Conservation (phyloP, 257 asterid genomes). For the Rehmannia glutinosa region DNA sequence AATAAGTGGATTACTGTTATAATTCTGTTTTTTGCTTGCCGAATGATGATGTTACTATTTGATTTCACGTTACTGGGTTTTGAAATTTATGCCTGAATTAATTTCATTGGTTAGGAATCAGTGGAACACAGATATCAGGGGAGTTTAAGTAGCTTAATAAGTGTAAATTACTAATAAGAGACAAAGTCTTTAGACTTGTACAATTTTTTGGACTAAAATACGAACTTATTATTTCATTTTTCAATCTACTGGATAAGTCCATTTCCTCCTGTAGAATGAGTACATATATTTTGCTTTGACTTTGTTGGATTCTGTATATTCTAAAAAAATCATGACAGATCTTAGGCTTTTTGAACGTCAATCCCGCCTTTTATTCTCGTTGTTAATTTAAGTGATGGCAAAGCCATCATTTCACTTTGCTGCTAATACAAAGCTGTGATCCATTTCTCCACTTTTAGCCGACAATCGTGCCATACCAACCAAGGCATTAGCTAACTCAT, state of each 20-base stretch:
- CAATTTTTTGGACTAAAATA: no score
- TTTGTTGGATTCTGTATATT: no score
- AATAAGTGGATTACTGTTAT: neutral
- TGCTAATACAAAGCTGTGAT: slow-evolving; percentile 26
- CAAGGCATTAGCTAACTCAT: neutral
- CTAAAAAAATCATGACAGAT: no score
- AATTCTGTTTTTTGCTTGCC: neutral
- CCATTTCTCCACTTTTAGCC: slow-evolving; percentile 30
- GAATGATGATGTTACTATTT: neutral
- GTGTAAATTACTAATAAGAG: no score
- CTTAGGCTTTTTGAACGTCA: slow-evolving; percentile 24
- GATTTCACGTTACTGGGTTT: neutral
- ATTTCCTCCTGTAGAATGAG: no score
- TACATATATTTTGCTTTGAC: no score
- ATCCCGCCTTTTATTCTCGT: slow-evolving; percentile 29
- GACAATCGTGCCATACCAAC: slow-evolving; percentile 15
- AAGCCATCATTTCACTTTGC: slow-evolving; percentile 16
- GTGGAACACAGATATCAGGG: no score
- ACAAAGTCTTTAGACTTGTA: no score
- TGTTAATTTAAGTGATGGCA: neutral
- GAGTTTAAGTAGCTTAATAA: no score
- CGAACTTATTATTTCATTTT: no score
- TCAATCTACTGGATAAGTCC: no score
- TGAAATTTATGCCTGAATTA: neutral
- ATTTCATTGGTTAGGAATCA: no score